Evolutionary conservation across 306 rosid species (phyloP).

Genomic region (Prunus fruticosa): DNA sequence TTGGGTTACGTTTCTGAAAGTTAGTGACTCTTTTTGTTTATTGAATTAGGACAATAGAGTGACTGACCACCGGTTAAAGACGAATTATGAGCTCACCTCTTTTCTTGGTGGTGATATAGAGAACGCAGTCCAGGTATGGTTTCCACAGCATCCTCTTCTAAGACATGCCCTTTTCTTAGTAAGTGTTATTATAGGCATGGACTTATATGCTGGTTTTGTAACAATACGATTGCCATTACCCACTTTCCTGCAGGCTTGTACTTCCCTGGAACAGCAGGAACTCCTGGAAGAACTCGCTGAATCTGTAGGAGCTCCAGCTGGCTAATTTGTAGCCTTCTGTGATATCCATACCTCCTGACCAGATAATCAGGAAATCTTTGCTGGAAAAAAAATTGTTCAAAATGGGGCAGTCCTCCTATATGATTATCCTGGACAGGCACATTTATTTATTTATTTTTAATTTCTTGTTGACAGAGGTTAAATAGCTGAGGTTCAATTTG

Average conservation of each 20-base stretch:
- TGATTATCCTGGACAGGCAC: neutral
- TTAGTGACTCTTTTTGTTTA: slow-evolving; percentile 1
- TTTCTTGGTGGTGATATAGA: slow-evolving; percentile 85
- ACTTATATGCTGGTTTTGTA: neutral
- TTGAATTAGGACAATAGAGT: slow-evolving; percentile 80
- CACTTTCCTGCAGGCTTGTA: slow-evolving; percentile 67
- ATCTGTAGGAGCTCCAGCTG: slow-evolving; percentile 54
- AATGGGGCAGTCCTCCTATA: neutral
- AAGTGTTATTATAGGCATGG: neutral
- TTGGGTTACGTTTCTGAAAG: slow-evolving; percentile 17
- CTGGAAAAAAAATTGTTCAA: neutral
- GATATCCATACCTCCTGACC: neutral
- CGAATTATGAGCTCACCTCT: slow-evolving; percentile 80
- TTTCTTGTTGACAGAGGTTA: neutral
- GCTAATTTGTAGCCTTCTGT: slow-evolving; percentile 37
- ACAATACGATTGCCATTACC: neutral
- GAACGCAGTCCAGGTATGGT: slow-evolving; percentile 79
- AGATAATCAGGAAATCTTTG: neutral
- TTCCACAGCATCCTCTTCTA: neutral
- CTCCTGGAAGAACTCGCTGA: slow-evolving; percentile 91
- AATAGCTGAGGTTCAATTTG: neutral
- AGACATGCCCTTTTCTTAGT: neutral
- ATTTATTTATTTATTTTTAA: neutral
- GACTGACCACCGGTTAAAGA: slow-evolving; percentile 91
- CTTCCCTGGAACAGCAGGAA: slow-evolving; percentile 74